Conservation (phyloP, 169 alveolate genomes). For the Eimeria zaria region DNA sequence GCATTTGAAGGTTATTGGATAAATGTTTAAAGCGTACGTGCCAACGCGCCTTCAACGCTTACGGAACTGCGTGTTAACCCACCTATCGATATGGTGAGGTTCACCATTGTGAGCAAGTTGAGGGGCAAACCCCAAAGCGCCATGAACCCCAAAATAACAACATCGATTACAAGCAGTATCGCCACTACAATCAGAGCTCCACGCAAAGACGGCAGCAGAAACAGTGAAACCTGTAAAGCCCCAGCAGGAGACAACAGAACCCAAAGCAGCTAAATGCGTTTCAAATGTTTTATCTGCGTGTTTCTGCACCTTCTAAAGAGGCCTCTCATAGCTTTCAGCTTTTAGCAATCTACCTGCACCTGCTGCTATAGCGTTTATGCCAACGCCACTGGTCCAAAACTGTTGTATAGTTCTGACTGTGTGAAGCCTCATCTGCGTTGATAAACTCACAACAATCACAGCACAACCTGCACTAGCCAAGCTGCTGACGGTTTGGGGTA, state of each 20-base stretch:
- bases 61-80: constrained; percentile 5
- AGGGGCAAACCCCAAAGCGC: constrained; percentile 91
- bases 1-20: background rate
- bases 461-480: constrained; percentile 89
- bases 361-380: too few relatives aligned
- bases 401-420: background rate
- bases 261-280: background rate
- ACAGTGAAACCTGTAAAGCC: constrained; percentile 87
- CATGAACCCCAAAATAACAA: constrained; percentile 92
- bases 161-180: constrained; percentile 89
- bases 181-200: constrained; percentile 89
- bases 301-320: background rate
- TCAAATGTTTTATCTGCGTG: background rate
- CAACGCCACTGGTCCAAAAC: too few relatives aligned
- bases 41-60: background rate
- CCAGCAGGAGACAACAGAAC: background rate
- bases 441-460: constrained; percentile 86
- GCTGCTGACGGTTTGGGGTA: constrained; percentile 86
- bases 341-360: background rate
- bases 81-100: constrained; percentile 92
- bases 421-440: background rate
- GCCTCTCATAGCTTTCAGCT: background rate
- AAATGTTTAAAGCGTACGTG: too few relatives aligned
- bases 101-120: constrained; percentile 93
- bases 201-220: constrained; percentile 88